These are phyloP conservation scores for Agaricus sinodeliciosus DNA, from an alignment of 768 basidiomycete species.

Conservation along the genomic window DNA sequence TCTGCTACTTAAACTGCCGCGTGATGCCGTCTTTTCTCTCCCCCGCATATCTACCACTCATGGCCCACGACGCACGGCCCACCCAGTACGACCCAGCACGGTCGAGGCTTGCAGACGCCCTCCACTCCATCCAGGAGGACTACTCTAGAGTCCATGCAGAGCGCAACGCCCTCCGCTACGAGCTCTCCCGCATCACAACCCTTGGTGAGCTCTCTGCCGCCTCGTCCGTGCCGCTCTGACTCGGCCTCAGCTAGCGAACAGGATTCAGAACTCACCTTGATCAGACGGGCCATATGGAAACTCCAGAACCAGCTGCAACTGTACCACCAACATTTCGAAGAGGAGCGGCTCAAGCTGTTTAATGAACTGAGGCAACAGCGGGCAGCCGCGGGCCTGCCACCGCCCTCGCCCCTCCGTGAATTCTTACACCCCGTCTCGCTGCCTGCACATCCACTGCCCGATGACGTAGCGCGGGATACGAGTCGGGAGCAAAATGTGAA, in stretches of 20 bases:
- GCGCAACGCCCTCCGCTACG: not conserved
- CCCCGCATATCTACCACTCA: not conserved
- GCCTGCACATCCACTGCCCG: not conserved
- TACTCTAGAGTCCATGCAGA: constrained; percentile 2
- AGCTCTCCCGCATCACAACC: not conserved
- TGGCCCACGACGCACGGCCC: not conserved
- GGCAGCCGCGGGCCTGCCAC: not conserved
- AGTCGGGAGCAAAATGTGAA: constrained; percentile 19
- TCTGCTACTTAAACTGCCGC: constrained; percentile 3
- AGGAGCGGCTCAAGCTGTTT: constrained; percentile 3
- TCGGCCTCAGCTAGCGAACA: not conserved
- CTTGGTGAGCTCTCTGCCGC: not conserved
- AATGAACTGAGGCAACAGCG: constrained; percentile 5
- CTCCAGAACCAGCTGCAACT: constrained; percentile 2
- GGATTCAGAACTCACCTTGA: not conserved
- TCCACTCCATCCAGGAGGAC: constrained; percentile 3
- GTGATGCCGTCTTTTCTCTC: not conserved
- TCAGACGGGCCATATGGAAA: not conserved
- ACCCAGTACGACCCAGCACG: not conserved
- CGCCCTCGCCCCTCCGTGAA: constrained; percentile 2
- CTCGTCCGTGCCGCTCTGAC: not conserved
- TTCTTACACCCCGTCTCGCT: not conserved
- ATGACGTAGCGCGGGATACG: not conserved
- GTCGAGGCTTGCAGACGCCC: not conserved
- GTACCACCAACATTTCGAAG: not conserved